Conservation (phyloP, 805 yeast genomes). For the Metschnikowia peoriensis region DNA sequence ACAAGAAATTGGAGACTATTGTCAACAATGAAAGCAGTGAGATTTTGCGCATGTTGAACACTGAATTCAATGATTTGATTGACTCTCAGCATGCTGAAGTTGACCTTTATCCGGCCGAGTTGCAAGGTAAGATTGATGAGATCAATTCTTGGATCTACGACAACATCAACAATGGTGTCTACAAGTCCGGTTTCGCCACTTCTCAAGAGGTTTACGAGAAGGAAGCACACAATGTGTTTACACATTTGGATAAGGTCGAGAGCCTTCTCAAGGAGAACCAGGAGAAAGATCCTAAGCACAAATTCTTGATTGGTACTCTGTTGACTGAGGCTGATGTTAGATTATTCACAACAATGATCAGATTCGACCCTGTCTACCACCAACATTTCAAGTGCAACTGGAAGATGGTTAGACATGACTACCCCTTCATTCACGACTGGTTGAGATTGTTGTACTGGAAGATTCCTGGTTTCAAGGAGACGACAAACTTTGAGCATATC, state of each 20-base stretch:
- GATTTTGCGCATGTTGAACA: slow-evolving; percentile 78
- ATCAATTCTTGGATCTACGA: slow-evolving; percentile 81
- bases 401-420: slow-evolving; percentile 74
- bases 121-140: slow-evolving; percentile 63
- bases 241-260: slow-evolving; percentile 70
- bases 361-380: slow-evolving; percentile 91
- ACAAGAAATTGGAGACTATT: slow-evolving; percentile 73
- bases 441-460: slow-evolving; percentile 80
- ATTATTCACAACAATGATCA: slow-evolving; percentile 78
- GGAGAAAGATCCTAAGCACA: slow-evolving; percentile 23
- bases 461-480: slow-evolving; percentile 64
- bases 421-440: slow-evolving; percentile 80
- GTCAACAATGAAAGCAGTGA: slow-evolving; percentile 92
- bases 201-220: slow-evolving; percentile 77
- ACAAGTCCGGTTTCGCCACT: slow-evolving; percentile 88
- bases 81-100: slow-evolving; percentile 47
- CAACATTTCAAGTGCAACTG: slow-evolving; percentile 95
- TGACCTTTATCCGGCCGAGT: slow-evolving; percentile 60
- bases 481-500: slow-evolving; percentile 88
- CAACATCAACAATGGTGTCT: slow-evolving; percentile 87
- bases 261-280: slow-evolving; percentile 49
- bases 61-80: slow-evolving; percentile 64
- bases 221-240: slow-evolving; percentile 62
- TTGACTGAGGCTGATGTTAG: slow-evolving; percentile 91
- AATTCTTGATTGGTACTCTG: slow-evolving; percentile 53